A percentile compares a stretch with the other conserved stretches of the same genome.
Evolutionary conservation across 768 basidiomycete genomes (phyloP).

Genomic region (Agrocybe pediades): DNA sequence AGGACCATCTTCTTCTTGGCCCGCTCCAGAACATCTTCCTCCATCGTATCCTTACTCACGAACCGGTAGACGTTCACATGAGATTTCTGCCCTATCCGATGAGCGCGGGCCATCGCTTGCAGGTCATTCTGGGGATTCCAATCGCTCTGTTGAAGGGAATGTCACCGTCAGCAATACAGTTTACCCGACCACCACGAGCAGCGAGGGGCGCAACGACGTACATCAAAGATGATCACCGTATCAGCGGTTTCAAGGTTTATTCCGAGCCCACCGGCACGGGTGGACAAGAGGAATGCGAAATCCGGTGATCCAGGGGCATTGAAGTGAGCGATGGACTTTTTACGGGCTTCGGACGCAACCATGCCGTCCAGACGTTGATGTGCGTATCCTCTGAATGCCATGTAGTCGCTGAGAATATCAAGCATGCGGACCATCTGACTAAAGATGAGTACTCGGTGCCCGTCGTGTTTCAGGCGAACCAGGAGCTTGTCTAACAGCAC

Average conservation of each 20-base stretch:
- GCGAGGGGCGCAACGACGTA: conserved; percentile 47
- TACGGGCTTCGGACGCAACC: conserved; percentile 90
- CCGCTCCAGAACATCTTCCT: conserved; percentile 96
- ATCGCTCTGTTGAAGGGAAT: conserved; percentile 67
- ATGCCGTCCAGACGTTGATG: conserved; percentile 96
- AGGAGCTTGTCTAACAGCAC: conserved; percentile 97
- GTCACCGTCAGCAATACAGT: conserved; percentile 11
- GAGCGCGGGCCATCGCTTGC: conserved; percentile 99
- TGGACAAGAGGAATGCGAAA: conserved; percentile 96
- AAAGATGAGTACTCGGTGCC: conserved; percentile 97
- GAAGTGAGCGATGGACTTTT: conserved; percentile 96
- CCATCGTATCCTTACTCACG: conserved; percentile 99
- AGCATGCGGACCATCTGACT: conserved; percentile 99
- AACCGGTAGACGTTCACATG: conserved; percentile 99
- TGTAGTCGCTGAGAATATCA: conserved; percentile 98
- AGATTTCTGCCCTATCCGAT: conserved; percentile 97
- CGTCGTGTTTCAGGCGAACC: conserved; percentile 84
- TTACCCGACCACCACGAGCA: conserved; percentile 6
- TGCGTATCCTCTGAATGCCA: conserved; percentile 84
- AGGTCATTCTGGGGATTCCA: conserved; percentile 99
- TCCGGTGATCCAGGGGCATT: conserved; percentile 92
- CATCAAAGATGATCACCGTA: conserved; percentile 99
- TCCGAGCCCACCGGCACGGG: conserved; percentile 94
- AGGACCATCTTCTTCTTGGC: conserved; percentile 99
- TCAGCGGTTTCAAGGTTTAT: conserved; percentile 99